Evolutionary conservation across 345 rosid species (phyloP), one percentile per base, ranked within the genome.

Genomic region (Cardiospermum halicacabum): DNA sequence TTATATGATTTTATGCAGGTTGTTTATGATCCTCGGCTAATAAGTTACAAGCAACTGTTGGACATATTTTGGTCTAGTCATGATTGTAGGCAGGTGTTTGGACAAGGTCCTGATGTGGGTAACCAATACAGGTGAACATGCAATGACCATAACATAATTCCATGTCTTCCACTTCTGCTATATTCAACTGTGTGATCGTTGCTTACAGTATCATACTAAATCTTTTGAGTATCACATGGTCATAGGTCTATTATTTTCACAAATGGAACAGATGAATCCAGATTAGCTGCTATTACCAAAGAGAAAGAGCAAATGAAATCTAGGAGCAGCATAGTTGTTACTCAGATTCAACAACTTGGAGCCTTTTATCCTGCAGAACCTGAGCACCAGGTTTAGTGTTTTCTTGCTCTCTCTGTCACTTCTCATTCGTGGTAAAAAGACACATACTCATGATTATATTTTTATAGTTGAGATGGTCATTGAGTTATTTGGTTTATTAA

Each of bases 51-150:
- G 76, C 80, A 91, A 63, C 96, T 93, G 7, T 66, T 91, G 80
- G 96, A 93, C 62, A 84, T 88, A 12, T 93, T 91, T 48, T 93
- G 97, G 98, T 81, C 89, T 42, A 86, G 83, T 69, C 98, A 93
- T 66, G 98, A 93, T 85, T 82, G 92, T 0, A 81, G 94, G 70
- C 96, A 93, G 75, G 94, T 85, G 5, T 89, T 86, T 78, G 97
- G 99, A 25, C 96, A 93, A 72, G 99, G 97, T 72, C 99, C 97
- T 66, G 99, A 94, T 72, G 97, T 91, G 28, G 99, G 99, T 56
- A 71, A 72, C 60, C 97, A 93, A 43, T 93, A 93, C 81, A 93
- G 97, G 99, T 88, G 70, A 65, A 5, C 3, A 28, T 53, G 32
- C 42, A 49, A 24, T 18, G 26, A 24, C 13, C 15, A 34, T 45